Evolutionary conservation across 257 asterid species (phyloP), one percentile per base, ranked within the genome.

Genomic region (Asclepias syriaca): DNA sequence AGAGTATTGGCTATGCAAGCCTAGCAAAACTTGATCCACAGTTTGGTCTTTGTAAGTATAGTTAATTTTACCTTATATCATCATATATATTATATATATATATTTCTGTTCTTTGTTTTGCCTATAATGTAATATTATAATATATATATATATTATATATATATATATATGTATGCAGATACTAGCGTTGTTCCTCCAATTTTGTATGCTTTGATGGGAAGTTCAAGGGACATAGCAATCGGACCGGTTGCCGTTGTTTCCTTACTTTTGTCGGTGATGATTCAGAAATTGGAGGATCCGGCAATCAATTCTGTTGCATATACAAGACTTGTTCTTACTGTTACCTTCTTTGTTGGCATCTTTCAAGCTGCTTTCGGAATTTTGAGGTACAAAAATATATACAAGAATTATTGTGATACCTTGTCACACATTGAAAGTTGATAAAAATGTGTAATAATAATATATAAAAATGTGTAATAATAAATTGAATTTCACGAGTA

Each of bases 311-410:
- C 93, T 3, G 77, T 65, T 5, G 87, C 82, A 48, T 90, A 88
- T 66, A 79, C 81, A 66, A 82, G 86, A 24, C 87, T 90, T 46
- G 94, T 88, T 72, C 80, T 90, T 73, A 90, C 94, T 3, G 97
- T 89, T 0, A 88, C 97, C 1, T 81, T 90, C 73, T 77, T 87
- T 49, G 84, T 93, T 0, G 96, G 96, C 8, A 61, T 79, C 46
- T 83, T 87, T 71, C 88, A 91, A 81, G 87, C 93, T 55, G 58
- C 85, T 32, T 79, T 91, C 72, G 97, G 96, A 48, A 50, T 88
- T 69, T 80, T 91, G 74, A 86, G 97, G 96, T 85, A 34, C 39
- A 34, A 34, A n/a, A n/a, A n/a, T n/a, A n/a, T n/a, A n/a, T n/a
- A n/a, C n/a, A n/a, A n/a, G n/a, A n/a, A n/a, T n/a, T n/a, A n/a